phyloP scores from a whole-genome alignment of 768 basidiomycete genomes.

The Trametes coccinea region DNA sequence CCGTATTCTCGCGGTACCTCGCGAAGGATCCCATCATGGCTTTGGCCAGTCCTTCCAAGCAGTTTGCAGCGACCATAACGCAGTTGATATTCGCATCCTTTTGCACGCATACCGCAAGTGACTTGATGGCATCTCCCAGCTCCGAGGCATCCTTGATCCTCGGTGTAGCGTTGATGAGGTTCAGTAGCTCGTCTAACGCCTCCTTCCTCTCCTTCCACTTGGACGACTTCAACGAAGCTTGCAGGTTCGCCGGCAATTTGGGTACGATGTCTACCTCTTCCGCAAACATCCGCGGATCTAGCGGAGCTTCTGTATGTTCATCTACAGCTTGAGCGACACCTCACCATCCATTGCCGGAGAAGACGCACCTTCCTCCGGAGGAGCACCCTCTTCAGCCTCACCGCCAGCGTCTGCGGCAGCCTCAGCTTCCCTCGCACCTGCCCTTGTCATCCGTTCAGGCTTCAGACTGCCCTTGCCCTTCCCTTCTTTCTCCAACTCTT shows the following conservation, averaged over 20 bases:
- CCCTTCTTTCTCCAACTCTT: slow-evolving; percentile 77
- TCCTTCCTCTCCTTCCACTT: slow-evolving; percentile 99
- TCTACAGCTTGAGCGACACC: neutral
- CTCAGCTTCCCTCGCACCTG: slow-evolving; percentile 72
- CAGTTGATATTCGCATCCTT: slow-evolving; percentile 95
- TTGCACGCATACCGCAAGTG: slow-evolving; percentile 78
- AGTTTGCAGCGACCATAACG: slow-evolving; percentile 83
- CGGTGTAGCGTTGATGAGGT: slow-evolving; percentile 65
- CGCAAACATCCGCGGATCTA: slow-evolving; percentile 78
- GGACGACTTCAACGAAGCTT: slow-evolving; percentile 75
- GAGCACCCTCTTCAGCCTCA: slow-evolving; percentile 40
- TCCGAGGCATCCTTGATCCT: slow-evolving; percentile 81
- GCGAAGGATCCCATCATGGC: slow-evolving; percentile 77
- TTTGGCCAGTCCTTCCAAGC: slow-evolving; percentile 83
- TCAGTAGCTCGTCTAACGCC: slow-evolving; percentile 78
- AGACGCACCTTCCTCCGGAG: slow-evolving; percentile 46
- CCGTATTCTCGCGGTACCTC: slow-evolving; percentile 67
- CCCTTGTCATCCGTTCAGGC: slow-evolving; percentile 76
- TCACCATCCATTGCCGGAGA: neutral
- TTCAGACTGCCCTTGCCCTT: slow-evolving; percentile 82
- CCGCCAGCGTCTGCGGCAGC: slow-evolving; percentile 38
- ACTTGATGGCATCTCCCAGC: slow-evolving; percentile 72
- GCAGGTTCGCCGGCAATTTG: slow-evolving; percentile 74
- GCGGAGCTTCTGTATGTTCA: slow-evolving; percentile 44
- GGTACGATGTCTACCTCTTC: slow-evolving; percentile 79